Percentiles rank a stretch among this genome's conserved stretches.
These are phyloP conservation scores for Phytophthora europaea DNA, from an alignment of 352 stramenopile species.

Conservation along the genomic window DNA sequence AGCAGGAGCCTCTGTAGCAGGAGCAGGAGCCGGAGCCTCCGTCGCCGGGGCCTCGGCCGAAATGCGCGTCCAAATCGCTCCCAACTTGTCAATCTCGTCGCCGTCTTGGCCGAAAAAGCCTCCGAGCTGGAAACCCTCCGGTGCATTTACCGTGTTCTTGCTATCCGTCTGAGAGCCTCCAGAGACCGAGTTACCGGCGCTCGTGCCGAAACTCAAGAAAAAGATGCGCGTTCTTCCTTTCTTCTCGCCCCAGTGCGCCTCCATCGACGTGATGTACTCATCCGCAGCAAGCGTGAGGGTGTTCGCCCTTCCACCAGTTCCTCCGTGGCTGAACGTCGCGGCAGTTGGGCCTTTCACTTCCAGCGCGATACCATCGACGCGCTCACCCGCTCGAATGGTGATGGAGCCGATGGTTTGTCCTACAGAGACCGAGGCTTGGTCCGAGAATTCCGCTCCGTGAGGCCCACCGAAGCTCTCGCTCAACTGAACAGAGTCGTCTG, in stretches of 20 bases:
- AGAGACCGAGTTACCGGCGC: conserved; percentile 21
- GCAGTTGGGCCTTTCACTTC: conserved; percentile 21
- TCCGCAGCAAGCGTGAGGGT: not conserved
- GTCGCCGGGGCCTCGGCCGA: conserved; percentile 16
- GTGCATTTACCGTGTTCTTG: conserved; percentile 28
- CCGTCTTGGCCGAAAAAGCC: conserved; percentile 35
- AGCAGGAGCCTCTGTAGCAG: conserved; percentile 1
- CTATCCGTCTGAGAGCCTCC: conserved; percentile 25
- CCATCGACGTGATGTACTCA: conserved; percentile 38
- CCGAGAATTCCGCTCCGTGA: conserved; percentile 37
- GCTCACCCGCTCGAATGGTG: not conserved
- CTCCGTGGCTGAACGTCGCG: conserved; percentile 36
- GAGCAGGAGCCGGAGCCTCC: not conserved
- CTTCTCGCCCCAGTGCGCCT: conserved; percentile 35
- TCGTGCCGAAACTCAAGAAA: conserved; percentile 33
- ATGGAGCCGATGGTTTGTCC: conserved; percentile 28
- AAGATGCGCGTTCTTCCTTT: conserved; percentile 32
- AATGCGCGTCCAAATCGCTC: conserved; percentile 35
- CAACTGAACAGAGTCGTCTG: conserved; percentile 20
- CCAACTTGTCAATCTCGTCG: conserved; percentile 31
- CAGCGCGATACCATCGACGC: conserved; percentile 30
- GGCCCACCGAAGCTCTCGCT: conserved; percentile 2
- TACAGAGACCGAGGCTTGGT: conserved; percentile 12
- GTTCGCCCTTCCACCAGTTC: conserved; percentile 18
- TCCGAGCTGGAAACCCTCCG: conserved; percentile 38